phyloP scores from a whole-genome alignment of 176 grass and related monocot genomes.

The Pharus latifolius region DNA sequence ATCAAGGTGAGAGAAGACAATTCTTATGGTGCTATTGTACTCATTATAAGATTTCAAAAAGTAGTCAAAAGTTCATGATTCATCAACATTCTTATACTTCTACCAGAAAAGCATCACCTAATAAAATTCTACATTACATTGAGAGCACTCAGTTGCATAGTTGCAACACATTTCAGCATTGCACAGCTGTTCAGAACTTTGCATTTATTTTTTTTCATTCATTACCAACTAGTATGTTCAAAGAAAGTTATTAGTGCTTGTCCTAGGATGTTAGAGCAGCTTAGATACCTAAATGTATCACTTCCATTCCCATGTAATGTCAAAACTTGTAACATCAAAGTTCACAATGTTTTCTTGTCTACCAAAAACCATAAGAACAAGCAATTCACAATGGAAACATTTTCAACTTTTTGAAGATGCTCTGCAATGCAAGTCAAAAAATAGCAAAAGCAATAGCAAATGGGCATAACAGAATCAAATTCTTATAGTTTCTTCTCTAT shows the following conservation, averaged over 20 bases:
- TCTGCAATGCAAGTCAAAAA: background rate
- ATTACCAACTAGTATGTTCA: background rate
- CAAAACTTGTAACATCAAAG: background rate
- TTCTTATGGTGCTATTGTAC: background rate
- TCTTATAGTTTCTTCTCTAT: background rate
- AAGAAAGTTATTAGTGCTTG: too few species aligned
- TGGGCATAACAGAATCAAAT: background rate
- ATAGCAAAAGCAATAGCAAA: too few species aligned
- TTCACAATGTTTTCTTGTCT: background rate
- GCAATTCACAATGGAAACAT: background rate
- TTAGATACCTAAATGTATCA: too few species aligned
- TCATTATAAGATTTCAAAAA: too few species aligned
- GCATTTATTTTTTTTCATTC: background rate
- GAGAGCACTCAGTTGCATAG: background rate
- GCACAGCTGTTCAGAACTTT: background rate
- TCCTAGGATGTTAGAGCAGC: too few species aligned
- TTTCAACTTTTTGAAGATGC: background rate
- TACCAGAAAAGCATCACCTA: too few species aligned
- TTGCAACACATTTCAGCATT: background rate
- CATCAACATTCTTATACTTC: too few species aligned
- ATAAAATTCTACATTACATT: background rate
- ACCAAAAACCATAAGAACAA: background rate
- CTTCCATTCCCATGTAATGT: background rate
- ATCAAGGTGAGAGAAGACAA: background rate
- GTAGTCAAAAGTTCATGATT: background rate